phyloP scores from a whole-genome alignment of 495 filamentous ascomycete species.

The Rostrohypoxylon terebratum region DNA sequence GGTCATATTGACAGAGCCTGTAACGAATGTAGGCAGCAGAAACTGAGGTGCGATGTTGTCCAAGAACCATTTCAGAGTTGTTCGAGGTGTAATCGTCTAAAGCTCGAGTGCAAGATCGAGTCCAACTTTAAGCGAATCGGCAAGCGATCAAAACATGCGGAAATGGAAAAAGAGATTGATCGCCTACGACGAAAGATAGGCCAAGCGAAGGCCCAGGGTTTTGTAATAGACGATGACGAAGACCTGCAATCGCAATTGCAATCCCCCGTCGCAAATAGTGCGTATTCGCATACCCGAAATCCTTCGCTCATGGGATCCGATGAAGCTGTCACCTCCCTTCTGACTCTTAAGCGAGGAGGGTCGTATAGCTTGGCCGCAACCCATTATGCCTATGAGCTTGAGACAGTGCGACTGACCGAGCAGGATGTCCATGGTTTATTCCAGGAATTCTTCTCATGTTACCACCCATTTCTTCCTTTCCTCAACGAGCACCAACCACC shows the following conservation, averaged over 20 bases:
- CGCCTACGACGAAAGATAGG: conserved; percentile 61
- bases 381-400: conserved; percentile 69
- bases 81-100: conserved; percentile 84
- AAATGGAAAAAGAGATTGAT: conserved; percentile 90
- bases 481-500: conserved; percentile 76
- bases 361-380: conserved; percentile 63
- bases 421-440: conserved; percentile 82
- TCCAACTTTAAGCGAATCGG: conserved; percentile 93
- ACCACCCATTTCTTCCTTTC: conserved; percentile 88
- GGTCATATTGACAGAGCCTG: conserved; percentile 67
- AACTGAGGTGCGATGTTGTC: conserved; percentile 91
- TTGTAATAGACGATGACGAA: conserved; percentile 63
- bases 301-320: conserved; percentile 80
- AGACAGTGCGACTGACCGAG: conserved; percentile 77
- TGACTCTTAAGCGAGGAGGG: conserved; percentile 74
- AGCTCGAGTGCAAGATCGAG: conserved; percentile 91
- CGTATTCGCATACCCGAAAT: conserved; percentile 66
- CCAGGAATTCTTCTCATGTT: conserved; percentile 80
- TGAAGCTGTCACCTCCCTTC: conserved; percentile 83
- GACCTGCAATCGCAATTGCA: conserved; percentile 64
- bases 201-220: conserved; percentile 63
- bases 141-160: conserved; percentile 89
- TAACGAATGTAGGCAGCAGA: conserved; percentile 96
- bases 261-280: conserved; percentile 67
- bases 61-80: conserved; percentile 87